Conservation (phyloP, 345 rosid species). For the Salix suchowensis region DNA sequence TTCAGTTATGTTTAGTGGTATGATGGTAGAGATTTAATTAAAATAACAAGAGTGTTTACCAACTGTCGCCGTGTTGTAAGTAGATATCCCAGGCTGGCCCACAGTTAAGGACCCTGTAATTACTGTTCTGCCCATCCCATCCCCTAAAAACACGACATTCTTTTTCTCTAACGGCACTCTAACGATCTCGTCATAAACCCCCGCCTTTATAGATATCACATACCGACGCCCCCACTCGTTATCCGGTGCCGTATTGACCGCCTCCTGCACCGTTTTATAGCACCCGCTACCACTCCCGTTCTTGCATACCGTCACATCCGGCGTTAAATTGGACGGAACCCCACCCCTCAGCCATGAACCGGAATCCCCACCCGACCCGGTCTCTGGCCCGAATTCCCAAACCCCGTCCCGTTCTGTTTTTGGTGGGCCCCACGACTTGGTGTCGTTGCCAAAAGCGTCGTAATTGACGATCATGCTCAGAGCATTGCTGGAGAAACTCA, state of each 20-base stretch:
- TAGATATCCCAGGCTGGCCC: slow-evolving; percentile 58
- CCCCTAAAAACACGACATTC: slow-evolving; percentile 76
- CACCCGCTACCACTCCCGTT: slow-evolving; percentile 25
- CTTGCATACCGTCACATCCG: slow-evolving; percentile 68
- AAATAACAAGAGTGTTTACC: slow-evolving; percentile 34
- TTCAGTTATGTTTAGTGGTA: too few relatives aligned
- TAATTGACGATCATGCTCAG: slow-evolving; percentile 61
- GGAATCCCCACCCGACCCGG: slow-evolving; percentile 8
- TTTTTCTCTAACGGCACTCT: slow-evolving; percentile 72
- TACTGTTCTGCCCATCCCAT: slow-evolving; percentile 84
- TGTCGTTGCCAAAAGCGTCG: slow-evolving; percentile 48
- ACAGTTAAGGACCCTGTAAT: slow-evolving; percentile 57
- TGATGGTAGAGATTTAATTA: neutral
- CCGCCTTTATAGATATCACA: slow-evolving; percentile 58
- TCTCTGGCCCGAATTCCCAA: neutral
- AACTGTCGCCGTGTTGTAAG: slow-evolving; percentile 74
- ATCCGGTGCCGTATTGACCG: slow-evolving; percentile 75
- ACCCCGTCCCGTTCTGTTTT: slow-evolving; percentile 73
- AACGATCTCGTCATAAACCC: slow-evolving; percentile 70
- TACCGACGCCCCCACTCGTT: slow-evolving; percentile 29
- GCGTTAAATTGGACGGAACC: slow-evolving; percentile 42
- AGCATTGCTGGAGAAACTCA: slow-evolving; percentile 58
- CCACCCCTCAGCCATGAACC: slow-evolving; percentile 21
- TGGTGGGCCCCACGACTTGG: slow-evolving; percentile 54
- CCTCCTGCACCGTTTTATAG: slow-evolving; percentile 68